Conservation (phyloP, 768 basidiomycete species). For the Tricholoma sp. region DNA sequence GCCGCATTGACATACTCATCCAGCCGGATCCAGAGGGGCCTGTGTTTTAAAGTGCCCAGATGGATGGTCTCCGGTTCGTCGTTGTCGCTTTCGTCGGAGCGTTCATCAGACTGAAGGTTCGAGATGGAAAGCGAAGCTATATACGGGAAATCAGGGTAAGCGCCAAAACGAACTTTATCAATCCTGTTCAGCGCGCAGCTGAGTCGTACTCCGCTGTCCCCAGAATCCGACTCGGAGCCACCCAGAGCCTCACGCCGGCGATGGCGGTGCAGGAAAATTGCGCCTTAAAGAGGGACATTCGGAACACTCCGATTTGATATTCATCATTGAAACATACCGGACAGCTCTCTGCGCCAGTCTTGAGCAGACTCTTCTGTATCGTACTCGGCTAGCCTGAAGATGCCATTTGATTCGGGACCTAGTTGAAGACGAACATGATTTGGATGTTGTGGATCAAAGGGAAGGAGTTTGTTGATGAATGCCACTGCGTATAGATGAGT, state of each 20-base stretch:
- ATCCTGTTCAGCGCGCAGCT: conserved; percentile 42
- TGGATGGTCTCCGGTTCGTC: conserved; percentile 24
- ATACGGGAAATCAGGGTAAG: conserved; percentile 22
- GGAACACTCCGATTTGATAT: background rate
- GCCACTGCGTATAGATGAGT: conserved; percentile 33
- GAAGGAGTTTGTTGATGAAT: conserved; percentile 38
- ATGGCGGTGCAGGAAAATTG: conserved; percentile 41
- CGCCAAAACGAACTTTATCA: conserved; percentile 16
- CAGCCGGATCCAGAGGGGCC: conserved; percentile 23
- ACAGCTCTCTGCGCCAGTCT: conserved; percentile 46
- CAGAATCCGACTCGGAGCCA: conserved; percentile 22
- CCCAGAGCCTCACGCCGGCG: conserved; percentile 31
- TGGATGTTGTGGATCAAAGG: conserved; percentile 41
- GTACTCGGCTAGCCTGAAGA: conserved; percentile 37
- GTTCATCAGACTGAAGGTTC: conserved; percentile 9
- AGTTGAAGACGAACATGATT: conserved; percentile 35
- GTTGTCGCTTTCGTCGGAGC: conserved; percentile 12
- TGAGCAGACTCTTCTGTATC: conserved; percentile 52
- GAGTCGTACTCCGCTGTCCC: conserved; percentile 35
- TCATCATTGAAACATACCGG: conserved; percentile 23
- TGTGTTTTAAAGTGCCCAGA: conserved; percentile 22
- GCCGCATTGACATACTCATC: conserved; percentile 23
- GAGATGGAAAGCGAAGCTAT: conserved; percentile 21
- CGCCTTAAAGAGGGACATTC: conserved; percentile 23
- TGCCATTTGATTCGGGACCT: conserved; percentile 20